Base-by-base conservation (phyloP, 1,284 basidiomycete species). In the Termitomyces sp. region DNA sequence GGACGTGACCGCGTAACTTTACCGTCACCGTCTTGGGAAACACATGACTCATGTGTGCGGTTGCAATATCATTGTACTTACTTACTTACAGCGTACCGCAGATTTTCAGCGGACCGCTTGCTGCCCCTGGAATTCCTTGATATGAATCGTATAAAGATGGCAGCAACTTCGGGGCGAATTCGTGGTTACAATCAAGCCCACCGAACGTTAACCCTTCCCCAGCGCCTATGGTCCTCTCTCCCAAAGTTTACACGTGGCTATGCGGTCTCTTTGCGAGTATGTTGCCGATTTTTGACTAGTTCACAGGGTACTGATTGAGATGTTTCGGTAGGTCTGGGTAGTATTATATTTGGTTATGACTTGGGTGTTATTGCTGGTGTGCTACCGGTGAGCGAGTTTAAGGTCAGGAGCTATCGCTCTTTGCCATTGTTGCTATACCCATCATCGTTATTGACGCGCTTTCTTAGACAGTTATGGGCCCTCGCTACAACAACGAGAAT, bases 161-260 rank as follows among this genome's bases (percentile, higher is more conserved):
- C 9, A 13, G 30, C 16, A 7, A n/a, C n/a, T n/a, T 8, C 26
- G 26, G 21, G 10, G 6, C 3, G 26, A 46, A 10, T n/a, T 33
- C 9, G 13, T 14, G 3, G 21, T 26, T 41, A 35, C 40, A 34
- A 18, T 19, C 18, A 38, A 42, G 40, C 24, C 35, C n/a, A 18
- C 19, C 16, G 28, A 30, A 16, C 33, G 19, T 34, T 26, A 34
- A 21, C 31, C n/a, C 28, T 26, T 41, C n/a, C 40, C 13, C 21
- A 33, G 21, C 16, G 41, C 42, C 46, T 30, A 72, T 72, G 71
- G 50, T 63, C 41, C 65, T 74, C 14, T 59, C 67, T 24, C 71
- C 72, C 11, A 73, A 77, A 64, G 68, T 77, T 18, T 83, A 82
- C 65, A 81, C 80, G n/a, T 81, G 80, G 73, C 68, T 83, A 5